Evolutionary conservation across 495 filamentous ascomycete genomes (phyloP).

Genomic region (Elaphomyces granulatus): DNA sequence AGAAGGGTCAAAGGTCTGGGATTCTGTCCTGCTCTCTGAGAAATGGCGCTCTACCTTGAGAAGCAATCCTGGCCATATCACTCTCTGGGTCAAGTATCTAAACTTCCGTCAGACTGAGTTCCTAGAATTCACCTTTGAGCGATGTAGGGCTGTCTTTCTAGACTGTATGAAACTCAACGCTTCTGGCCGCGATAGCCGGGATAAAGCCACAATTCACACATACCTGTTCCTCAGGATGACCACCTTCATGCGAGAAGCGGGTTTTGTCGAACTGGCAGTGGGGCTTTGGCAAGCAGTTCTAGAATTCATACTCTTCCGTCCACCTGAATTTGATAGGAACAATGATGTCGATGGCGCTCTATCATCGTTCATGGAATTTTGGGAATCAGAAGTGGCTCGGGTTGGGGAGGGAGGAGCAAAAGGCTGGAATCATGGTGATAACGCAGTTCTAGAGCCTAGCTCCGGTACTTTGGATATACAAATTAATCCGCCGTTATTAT

Average conservation of each 20-base stretch:
- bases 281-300: conserved; percentile 75
- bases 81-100: conserved; percentile 60
- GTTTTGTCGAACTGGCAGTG: conserved; percentile 61
- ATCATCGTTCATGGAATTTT: conserved; percentile 54
- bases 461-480: conserved; percentile 7
- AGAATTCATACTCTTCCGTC: conserved; percentile 55
- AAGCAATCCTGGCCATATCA: conserved; percentile 41
- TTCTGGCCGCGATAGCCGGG: conserved; percentile 10
- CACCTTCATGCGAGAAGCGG: conserved; percentile 60
- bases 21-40: conserved; percentile 39
- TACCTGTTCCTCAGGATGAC: conserved; percentile 66
- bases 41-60: conserved; percentile 51
- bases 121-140: conserved; percentile 51
- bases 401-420: conserved; percentile 59
- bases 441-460: conserved; percentile 10
- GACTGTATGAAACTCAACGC: conserved; percentile 40
- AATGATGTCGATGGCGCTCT: conserved; percentile 13
- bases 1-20: conserved; percentile 61
- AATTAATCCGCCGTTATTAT: conserved; percentile 16
- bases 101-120: conserved; percentile 62
- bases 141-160: conserved; percentile 39
- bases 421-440: conserved; percentile 44
- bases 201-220: conserved; percentile 36
- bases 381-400: conserved; percentile 73
- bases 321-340: conserved; percentile 11